Evolutionary conservation across 2,329 filamentous ascomycete species (phyloP).

Genomic region (Neopestalotiopsis sp.): DNA sequence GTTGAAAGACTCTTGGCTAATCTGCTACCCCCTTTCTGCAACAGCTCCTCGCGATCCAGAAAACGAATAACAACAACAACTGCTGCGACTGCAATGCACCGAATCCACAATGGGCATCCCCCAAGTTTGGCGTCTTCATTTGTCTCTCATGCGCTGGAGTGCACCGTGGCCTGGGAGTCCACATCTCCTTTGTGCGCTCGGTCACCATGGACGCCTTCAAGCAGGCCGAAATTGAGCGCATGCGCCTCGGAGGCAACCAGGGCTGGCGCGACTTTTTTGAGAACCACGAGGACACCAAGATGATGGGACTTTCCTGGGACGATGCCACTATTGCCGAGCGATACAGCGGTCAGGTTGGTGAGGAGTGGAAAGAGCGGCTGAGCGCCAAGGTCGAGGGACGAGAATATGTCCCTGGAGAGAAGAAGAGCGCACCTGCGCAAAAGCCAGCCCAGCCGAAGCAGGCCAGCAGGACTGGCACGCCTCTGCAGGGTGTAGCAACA

Average conservation of each 20-base stretch:
- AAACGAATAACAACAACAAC: slow-evolving; percentile 83
- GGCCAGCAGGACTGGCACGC: slow-evolving; percentile 43
- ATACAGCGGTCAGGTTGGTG: slow-evolving; percentile 87
- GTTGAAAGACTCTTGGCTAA: background rate
- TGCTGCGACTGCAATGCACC: slow-evolving; percentile 97
- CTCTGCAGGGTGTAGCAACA: slow-evolving; percentile 39
- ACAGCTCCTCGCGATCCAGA: slow-evolving; percentile 89
- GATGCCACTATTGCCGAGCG: slow-evolving; percentile 88
- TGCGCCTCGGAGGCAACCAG: slow-evolving; percentile 90
- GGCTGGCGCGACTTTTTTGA: slow-evolving; percentile 90
- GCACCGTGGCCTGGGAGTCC: slow-evolving; percentile 92
- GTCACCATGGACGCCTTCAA: slow-evolving; percentile 99
- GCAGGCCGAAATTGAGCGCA: slow-evolving; percentile 86
- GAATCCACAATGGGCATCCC: slow-evolving; percentile 96
- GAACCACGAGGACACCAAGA: slow-evolving; percentile 67
- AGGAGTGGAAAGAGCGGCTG: slow-evolving; percentile 93
- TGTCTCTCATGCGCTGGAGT: slow-evolving; percentile 95
- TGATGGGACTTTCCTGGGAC: slow-evolving; percentile 76
- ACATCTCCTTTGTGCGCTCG: slow-evolving; percentile 97
- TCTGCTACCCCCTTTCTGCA: background rate
- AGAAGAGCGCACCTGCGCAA: slow-evolving; percentile 47
- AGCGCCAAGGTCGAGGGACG: slow-evolving; percentile 85
- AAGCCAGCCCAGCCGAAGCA: slow-evolving; percentile 39
- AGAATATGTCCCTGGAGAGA: slow-evolving; percentile 80
- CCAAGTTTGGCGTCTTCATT: slow-evolving; percentile 99